phyloP scores from a whole-genome alignment of 75 land plant species.

The Selaginella moellendorffii region DNA sequence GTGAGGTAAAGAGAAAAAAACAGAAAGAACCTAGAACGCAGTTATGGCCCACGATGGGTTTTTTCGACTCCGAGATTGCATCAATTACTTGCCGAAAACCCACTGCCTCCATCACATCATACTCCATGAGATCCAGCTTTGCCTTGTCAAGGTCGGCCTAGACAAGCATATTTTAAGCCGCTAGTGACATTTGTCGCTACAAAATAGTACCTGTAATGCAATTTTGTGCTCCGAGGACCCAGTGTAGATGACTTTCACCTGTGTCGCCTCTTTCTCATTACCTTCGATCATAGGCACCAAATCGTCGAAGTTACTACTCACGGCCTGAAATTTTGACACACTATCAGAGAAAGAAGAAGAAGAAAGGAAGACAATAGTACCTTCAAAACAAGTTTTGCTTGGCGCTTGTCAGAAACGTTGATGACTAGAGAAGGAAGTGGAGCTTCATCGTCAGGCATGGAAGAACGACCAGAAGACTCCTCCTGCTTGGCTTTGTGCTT shows the following conservation, averaged over 20 bases:
- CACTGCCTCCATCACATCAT: constrained; percentile 39
- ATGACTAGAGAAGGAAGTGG: background rate
- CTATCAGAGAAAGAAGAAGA: background rate
- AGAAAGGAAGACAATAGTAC: too few relatives aligned
- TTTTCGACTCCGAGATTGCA: constrained; percentile 45
- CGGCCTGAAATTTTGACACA: constrained; percentile 31
- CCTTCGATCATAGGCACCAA: constrained; percentile 31
- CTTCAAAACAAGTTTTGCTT: background rate
- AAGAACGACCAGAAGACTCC: too few relatives aligned
- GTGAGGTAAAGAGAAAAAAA: too few relatives aligned
- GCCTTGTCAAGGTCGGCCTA: constrained; percentile 41
- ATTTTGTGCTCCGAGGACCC: constrained; percentile 37
- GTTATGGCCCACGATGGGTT: constrained; percentile 81
- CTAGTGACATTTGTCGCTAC: too few relatives aligned
- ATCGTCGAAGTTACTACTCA: constrained; percentile 44
- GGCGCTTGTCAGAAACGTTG: background rate
- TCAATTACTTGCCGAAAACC: constrained; percentile 92
- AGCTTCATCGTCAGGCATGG: background rate
- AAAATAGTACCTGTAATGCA: constrained; percentile 51
- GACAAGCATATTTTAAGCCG: background rate
- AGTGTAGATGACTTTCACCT: constrained; percentile 42
- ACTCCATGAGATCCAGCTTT: constrained; percentile 29
- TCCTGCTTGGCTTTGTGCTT: background rate
- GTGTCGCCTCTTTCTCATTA: constrained; percentile 14
- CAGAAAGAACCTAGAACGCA: constrained; percentile 82